These are phyloP conservation scores for Phialemonium atrogriseum DNA, from an alignment of 2,329 filamentous ascomycete species.

Conservation along the genomic window DNA sequence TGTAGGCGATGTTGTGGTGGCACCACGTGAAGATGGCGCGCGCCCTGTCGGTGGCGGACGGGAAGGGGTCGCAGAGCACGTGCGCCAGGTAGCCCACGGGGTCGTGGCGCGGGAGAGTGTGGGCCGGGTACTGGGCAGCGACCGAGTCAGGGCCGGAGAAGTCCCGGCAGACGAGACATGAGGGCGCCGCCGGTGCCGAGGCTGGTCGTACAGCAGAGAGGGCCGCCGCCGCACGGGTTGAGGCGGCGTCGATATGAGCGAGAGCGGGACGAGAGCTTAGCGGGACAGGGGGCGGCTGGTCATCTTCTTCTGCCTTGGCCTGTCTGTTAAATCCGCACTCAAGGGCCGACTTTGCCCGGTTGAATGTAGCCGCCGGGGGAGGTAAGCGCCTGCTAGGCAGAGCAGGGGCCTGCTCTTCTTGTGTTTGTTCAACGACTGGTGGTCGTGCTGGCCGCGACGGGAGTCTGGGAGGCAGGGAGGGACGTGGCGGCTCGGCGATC, in stretches of 20 bases:
- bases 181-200: constrained; percentile 10
- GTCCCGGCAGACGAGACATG: constrained; percentile 77
- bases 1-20: constrained; percentile 87
- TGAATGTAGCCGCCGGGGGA: constrained; percentile 24
- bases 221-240: constrained; percentile 21
- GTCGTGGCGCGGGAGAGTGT: constrained; percentile 56
- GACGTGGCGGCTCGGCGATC: constrained; percentile 22
- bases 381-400: constrained; percentile 29
- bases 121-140: constrained; percentile 66
- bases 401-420: constrained; percentile 51
- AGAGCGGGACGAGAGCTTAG: constrained; percentile 41
- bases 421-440: constrained; percentile 27
- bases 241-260: constrained; percentile 40
- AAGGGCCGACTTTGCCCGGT: constrained; percentile 19
- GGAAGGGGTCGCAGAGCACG: constrained; percentile 70
- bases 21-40: constrained; percentile 91
- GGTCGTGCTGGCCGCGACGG: constrained; percentile 39
- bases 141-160: constrained; percentile 75
- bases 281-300: constrained; percentile 44
- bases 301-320: constrained; percentile 14
- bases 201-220: constrained; percentile 14
- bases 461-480: constrained; percentile 39
- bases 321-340: constrained; percentile 17
- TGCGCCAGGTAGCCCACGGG: constrained; percentile 68
- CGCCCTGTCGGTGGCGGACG: constrained; percentile 82